Base-by-base conservation (phyloP, 108 stramenopile species). In the Fistulifera solaris region DNA sequence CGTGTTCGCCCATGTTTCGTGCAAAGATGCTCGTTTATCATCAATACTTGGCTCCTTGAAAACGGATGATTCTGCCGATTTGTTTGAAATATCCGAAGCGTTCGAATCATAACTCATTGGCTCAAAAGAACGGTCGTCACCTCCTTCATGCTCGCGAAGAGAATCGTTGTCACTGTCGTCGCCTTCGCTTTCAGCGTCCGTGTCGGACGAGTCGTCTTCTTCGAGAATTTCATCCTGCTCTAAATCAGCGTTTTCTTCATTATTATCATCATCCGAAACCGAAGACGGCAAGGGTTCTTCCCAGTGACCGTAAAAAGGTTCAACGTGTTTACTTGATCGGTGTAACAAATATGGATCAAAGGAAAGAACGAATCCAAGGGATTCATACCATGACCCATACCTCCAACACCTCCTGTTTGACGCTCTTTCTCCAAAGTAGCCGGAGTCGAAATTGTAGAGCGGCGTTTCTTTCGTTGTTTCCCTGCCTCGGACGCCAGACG, bases 271-370 rank as follows among this genome's bases (percentile, higher is more conserved):
- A 25, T 72, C 63, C 25, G 83, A 70, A 38, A 85, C 93, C 31
- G 31, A 35, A 3, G 31, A 35, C 3, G 31, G 31, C 31, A 35
- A 3, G 31, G 31, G 31, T 8, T 35, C 31, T 25, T 79, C 70
- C 96, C 96, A 96, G 51, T 85, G 66, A 43, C 78, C 70, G 60
- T 94, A 96, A 46, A 75, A 78, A 10, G 85, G 77, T 42, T 87
- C 93, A 13, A 98, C 72, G 59, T 62, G 77, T 2, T 27, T 62
- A 58, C 91, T 78, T 5, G 94, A 91, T 45, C 72, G 71, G 44
- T 85, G 65, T 26, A 98, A 65, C 18, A 98, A 63, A 56, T 87
- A 93, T 8, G 97, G 97, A 68, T 98, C 97, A 61, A 98, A 98
- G 4, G 97, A 58, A 98, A 98, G 54, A 94, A 98, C 0, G 93